Base-by-base conservation (phyloP, 495 filamentous ascomycete genomes). In the Tuber calosporum region DNA sequence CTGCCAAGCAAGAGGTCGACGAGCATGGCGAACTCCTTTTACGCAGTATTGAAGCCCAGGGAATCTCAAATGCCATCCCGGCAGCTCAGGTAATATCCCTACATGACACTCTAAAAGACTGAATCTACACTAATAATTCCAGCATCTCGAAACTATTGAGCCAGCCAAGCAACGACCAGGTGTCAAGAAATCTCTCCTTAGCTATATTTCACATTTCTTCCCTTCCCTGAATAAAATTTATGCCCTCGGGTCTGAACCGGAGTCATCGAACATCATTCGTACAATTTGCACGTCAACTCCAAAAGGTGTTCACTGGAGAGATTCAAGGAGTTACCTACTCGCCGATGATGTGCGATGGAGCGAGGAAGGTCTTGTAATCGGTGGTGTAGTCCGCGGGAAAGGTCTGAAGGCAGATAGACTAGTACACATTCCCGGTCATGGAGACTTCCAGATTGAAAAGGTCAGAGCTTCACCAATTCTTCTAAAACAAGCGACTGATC, bases 131-230 rank as follows among this genome's bases (percentile, higher is more conserved):
- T 58, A 37, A 71, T 58, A 62, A 36, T 40, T 45, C 7, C 30
- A 80, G 69, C 87, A 89, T 45, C 85, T 97, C 36, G 88, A 95
- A 78, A 87, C 85, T 36, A 83, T 97, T 58, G 90, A 95, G 77
- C 88, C 91, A 1, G 84, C 88, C 8, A 97, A 97, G 83, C 89
- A 87, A 80, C 86, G 90, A 66, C 84, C 88, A 0, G 91, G 94
- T 71, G 87, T 96, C 30, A 85, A 91, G 67, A 83, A 88, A 53
- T 96, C 93, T 8, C 86, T 98, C 37, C 93, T 93, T 76, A 93
- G 92, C 15, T 97, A 90, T 84, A 93, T 97, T 81, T 91, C 88
- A 48, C 93, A 97, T 82, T 98, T 96, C 84, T 95, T 97, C 84
- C 92, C 95, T 0, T 84, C 89, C 13, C 89, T 93, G 73, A 92